Evolutionary conservation across 305 asterid genomes (phyloP).

Genomic region (Fraxinus xanthoxyloides): DNA sequence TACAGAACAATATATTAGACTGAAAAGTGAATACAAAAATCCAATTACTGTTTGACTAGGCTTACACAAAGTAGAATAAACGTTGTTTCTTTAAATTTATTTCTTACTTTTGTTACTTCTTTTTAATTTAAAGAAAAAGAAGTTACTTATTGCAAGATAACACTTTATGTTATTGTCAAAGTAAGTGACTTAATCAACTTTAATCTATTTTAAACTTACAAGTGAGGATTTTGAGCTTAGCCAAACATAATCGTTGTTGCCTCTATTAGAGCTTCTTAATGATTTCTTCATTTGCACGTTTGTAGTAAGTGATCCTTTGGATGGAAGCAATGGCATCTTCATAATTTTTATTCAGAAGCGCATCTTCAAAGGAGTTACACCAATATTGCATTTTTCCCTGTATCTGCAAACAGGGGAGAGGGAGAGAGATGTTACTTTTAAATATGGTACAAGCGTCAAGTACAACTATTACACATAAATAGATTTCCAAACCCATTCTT

Average conservation of each 20-base stretch:
- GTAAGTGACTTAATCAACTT: not conserved
- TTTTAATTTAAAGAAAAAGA: not conserved
- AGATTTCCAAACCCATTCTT: conserved; percentile 3
- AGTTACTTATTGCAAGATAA: not conserved
- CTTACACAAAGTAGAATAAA: not conserved
- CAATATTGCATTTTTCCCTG: conserved; percentile 53
- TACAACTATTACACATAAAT: not conserved
- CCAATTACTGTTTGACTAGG: not conserved
- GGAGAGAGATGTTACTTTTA: not conserved
- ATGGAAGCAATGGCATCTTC: conserved; percentile 65
- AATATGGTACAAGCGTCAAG: not conserved
- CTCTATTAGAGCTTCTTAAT: conserved; percentile 61
- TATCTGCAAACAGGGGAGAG: conserved; percentile 41
- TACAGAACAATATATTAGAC: not conserved
- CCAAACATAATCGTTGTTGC: not conserved
- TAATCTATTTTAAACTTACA: not conserved
- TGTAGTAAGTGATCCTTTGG: conserved; percentile 83
- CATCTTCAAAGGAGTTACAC: conserved; percentile 60
- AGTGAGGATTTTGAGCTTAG: not conserved
- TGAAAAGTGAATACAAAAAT: not conserved
- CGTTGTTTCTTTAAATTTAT: not conserved
- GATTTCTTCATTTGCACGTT: conserved; percentile 79
- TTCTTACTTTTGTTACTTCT: not conserved
- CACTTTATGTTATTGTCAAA: not conserved
- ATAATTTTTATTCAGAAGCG: conserved; percentile 42